Conservation (phyloP, 2,329 filamentous ascomycete genomes). For the Phialophora expanda region DNA sequence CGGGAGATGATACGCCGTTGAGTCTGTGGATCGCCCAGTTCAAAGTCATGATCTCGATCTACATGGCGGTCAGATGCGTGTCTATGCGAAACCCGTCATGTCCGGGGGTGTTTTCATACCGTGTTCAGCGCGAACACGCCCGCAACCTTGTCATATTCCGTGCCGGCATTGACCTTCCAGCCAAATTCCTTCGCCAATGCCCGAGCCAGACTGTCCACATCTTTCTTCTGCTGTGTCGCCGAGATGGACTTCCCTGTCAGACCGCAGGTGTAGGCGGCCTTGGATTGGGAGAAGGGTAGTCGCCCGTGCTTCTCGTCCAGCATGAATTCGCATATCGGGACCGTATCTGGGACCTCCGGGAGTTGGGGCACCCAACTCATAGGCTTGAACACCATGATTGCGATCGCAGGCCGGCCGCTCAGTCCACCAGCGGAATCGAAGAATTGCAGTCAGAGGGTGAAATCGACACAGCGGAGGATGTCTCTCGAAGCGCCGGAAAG, state of each 20-base stretch:
- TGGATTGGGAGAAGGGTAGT: constrained; percentile 65
- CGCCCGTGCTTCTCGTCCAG: constrained; percentile 73
- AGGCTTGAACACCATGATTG: constrained; percentile 54
- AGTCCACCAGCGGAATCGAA: not conserved
- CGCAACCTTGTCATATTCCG: constrained; percentile 81
- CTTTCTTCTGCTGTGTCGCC: constrained; percentile 65
- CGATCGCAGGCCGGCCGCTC: not conserved
- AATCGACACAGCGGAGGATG: not conserved
- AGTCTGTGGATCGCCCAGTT: constrained; percentile 76
- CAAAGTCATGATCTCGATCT: constrained; percentile 73
- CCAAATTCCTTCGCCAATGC: constrained; percentile 72
- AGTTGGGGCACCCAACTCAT: constrained; percentile 48
- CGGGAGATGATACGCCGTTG: constrained; percentile 74
- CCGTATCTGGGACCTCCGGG: constrained; percentile 70
- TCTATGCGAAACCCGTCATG: not conserved
- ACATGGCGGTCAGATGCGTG: constrained; percentile 46
- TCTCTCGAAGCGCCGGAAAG: not conserved
- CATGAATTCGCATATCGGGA: constrained; percentile 79
- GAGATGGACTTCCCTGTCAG: constrained; percentile 72
- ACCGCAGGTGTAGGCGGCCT: constrained; percentile 77
- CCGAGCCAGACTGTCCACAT: constrained; percentile 70
- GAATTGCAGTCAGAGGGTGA: not conserved
- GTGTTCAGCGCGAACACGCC: constrained; percentile 81
- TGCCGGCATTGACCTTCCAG: constrained; percentile 71
- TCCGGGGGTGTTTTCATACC: constrained; percentile 54